These are phyloP conservation scores for Pholiota adiposa DNA, from an alignment of 1,284 basidiomycete species.

Conservation along the genomic window DNA sequence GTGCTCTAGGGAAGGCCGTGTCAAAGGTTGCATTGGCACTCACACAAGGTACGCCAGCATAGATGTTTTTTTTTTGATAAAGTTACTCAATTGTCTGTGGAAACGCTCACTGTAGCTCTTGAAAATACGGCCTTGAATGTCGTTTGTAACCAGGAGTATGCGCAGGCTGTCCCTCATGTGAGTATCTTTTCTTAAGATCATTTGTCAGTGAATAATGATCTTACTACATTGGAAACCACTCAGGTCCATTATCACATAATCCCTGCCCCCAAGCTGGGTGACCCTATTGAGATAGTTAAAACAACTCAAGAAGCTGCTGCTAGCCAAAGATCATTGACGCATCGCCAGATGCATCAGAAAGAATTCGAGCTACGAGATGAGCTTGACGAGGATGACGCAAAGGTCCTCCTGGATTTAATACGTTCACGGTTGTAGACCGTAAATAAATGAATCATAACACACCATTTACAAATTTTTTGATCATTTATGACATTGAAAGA, in stretches of 20 bases:
- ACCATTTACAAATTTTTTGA: too few relatives aligned
- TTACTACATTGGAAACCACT: too few relatives aligned
- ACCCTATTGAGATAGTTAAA: constrained; percentile 14
- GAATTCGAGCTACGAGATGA: constrained; percentile 62
- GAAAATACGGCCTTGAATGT: constrained; percentile 72
- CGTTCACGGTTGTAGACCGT: constrained; percentile 25
- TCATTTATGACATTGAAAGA: too few relatives aligned
- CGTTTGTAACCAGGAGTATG: constrained; percentile 82
- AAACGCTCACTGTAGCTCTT: constrained; percentile 57
- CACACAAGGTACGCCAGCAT: constrained; percentile 50
- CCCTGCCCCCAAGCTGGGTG: constrained; percentile 60
- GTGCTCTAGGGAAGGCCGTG: constrained; percentile 59
- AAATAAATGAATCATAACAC: too few relatives aligned
- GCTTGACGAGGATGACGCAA: constrained; percentile 65
- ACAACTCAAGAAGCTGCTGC: constrained; percentile 23
- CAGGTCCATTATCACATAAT: constrained; percentile 84
- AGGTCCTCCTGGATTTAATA: constrained; percentile 48
- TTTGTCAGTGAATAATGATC: too few relatives aligned
- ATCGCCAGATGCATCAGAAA: constrained; percentile 56
- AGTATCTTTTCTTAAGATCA: constrained; percentile 27
- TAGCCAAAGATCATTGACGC: constrained; percentile 37
- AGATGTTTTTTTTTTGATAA: not conserved
- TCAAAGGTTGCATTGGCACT: constrained; percentile 66
- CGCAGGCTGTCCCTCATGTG: constrained; percentile 81
- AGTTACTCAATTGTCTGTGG: not conserved